phyloP scores from a whole-genome alignment of 495 filamentous ascomycete genomes.

The Diplogelasinospora grovesii region DNA sequence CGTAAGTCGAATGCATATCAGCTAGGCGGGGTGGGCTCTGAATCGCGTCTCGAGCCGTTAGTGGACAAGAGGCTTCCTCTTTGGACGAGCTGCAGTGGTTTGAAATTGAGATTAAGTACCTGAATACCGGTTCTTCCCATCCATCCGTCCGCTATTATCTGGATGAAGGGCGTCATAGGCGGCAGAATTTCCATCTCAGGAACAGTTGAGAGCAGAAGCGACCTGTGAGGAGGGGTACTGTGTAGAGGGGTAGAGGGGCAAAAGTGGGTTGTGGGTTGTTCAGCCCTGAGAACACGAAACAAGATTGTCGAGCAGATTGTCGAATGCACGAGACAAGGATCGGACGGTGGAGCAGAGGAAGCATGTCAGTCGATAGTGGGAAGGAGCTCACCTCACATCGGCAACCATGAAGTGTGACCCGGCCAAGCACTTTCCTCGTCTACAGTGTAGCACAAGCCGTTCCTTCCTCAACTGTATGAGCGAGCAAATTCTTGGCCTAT shows the following conservation, averaged over 20 bases:
- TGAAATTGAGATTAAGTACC: slow-evolving; percentile 10
- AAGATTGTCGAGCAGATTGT: slow-evolving; percentile 2
- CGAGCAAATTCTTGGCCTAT: background rate
- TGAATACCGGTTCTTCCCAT: no score
- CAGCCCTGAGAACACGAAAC: background rate
- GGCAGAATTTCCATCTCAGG: no score
- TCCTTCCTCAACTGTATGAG: no score
- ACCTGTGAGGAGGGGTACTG: no score
- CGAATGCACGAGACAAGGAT: slow-evolving; percentile 1
- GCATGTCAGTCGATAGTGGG: no score
- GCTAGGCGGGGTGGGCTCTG: no score
- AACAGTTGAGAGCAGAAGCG: no score
- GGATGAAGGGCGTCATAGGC: no score
- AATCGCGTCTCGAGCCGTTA: background rate
- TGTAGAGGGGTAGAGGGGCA: background rate
- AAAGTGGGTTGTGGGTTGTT: background rate
- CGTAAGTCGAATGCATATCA: background rate
- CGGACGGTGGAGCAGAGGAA: background rate
- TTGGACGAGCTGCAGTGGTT: slow-evolving; percentile 11
- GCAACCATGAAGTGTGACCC: background rate
- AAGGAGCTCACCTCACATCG: background rate
- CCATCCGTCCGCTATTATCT: no score
- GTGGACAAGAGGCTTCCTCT: slow-evolving; percentile 3
- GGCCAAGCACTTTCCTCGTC: no score
- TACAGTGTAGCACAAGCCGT: no score